Percentiles rank a stretch among this genome's conserved stretches.
Conservation (phyloP, 345 rosid genomes). For the Lepidium didymum region DNA sequence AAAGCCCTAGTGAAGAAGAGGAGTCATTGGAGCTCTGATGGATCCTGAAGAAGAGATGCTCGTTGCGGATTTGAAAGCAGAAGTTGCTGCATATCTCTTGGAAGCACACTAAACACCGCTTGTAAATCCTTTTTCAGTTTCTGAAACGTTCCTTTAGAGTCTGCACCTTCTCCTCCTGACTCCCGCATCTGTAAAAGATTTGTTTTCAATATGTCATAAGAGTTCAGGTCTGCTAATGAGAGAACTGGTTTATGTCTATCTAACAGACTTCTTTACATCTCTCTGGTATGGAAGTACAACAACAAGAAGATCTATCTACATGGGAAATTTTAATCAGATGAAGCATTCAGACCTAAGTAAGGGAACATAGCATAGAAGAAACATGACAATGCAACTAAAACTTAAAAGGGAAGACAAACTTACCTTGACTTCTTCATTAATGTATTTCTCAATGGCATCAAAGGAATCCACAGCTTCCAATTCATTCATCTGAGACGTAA, state of each 20-base stretch:
- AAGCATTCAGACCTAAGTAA: background rate
- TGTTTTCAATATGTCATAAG: background rate
- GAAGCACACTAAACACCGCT: constrained; percentile 64
- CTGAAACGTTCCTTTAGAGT: constrained; percentile 40
- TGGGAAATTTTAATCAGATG: background rate
- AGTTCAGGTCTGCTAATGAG: background rate
- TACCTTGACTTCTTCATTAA: constrained; percentile 66
- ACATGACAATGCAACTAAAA: background rate
- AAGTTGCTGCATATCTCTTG: constrained; percentile 84
- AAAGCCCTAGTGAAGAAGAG: background rate
- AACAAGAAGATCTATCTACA: background rate
- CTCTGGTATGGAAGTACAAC: background rate
- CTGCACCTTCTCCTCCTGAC: constrained; percentile 36
- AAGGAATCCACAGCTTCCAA: constrained; percentile 89
- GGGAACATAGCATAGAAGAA: background rate
- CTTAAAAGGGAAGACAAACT: constrained; percentile 3
- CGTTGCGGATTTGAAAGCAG: constrained; percentile 81
- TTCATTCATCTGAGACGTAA: constrained; percentile 69
- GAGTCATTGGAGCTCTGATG: constrained; percentile 20
- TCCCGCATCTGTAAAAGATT: constrained; percentile 40
- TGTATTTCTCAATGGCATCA: constrained; percentile 78
- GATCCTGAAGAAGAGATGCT: constrained; percentile 56
- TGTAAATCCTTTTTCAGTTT: constrained; percentile 78
- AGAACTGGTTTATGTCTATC: background rate
- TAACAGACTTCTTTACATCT: background rate